Evolutionary conservation across 257 asterid species (phyloP), one percentile per base, ranked within the genome.

Genomic region (Misopates orontium): DNA sequence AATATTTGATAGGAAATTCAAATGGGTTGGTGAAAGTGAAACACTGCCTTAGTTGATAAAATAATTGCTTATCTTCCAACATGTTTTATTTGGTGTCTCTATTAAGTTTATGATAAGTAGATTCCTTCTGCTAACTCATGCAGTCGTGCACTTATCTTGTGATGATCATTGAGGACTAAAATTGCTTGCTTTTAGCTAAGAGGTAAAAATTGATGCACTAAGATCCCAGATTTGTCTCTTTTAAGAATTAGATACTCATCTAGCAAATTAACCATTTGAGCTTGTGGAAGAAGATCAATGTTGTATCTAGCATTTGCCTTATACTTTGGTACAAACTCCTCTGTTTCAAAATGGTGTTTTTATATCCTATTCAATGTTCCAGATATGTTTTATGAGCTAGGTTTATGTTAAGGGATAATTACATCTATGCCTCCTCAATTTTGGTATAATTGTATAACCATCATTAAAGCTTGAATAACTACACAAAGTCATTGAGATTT

Each of bases 21-120:
- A 41, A 60, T 21, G 59, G 66, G 60, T 67, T 44, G 49, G 72
- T 60, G 64, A 31, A 11, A 44, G 68, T 66, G 69, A 42, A 11
- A 44, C 57, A 62, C 47, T 62, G 22, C 31, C 47, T 66, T 15
- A 32, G 56, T 36, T 64, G 2, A 28, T 2, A 2, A 44, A 18
- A 42, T 51, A 42, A 54, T 17, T 53, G 45, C 14, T 58, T 19
- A 23, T 66, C 69, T 67, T 63, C 66, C 3, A 58, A 50, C 75
- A 57, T 63, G 75, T 69, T 57, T 48, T 49, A 24, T 21, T 56
- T 41, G 40, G 8, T 42, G 32, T 68, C 24, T 28, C 40, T 48
- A 49, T 49, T 63, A 51, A 19, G 67, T 32, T 49, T 24, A 45
- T 23, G 63, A 24, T 41, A 15, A 56, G 47, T 62, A 22, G 56